Conservation (phyloP, 2,329 filamentous ascomycete genomes). For the Blastomyces emzantsi region DNA sequence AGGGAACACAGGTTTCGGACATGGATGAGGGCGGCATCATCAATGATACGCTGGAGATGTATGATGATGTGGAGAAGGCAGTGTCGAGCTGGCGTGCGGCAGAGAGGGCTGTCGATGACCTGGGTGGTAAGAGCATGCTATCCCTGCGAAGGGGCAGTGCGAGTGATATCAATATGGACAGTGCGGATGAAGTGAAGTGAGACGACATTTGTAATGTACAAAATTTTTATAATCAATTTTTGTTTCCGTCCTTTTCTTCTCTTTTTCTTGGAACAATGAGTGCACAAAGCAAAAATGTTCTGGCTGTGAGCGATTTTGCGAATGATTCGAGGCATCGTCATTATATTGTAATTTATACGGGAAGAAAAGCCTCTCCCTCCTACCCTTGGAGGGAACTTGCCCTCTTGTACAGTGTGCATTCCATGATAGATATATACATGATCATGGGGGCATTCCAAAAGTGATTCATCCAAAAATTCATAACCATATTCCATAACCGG, state of each 20-base stretch:
- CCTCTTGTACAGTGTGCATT: too few species aligned
- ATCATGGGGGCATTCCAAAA: not conserved
- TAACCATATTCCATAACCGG: not conserved
- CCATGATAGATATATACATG: not conserved
- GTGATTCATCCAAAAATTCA: not conserved
- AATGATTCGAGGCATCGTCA: too few species aligned
- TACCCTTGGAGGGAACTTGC: not conserved
- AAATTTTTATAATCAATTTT: not conserved
- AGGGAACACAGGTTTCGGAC: constrained; percentile 49
- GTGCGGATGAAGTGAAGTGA: constrained; percentile 9
- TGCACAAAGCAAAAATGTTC: not conserved
- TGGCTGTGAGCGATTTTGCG: not conserved
- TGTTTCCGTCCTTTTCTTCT: not conserved
- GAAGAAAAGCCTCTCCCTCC: not conserved
- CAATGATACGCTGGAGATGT: constrained; percentile 82
- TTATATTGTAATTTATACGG: not conserved
- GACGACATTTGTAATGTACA: constrained; percentile 3
- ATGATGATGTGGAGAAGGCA: constrained; percentile 71
- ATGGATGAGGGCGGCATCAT: constrained; percentile 75
- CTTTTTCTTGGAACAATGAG: not conserved
- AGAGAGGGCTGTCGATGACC: constrained; percentile 41
- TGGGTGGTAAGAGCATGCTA: constrained; percentile 30
- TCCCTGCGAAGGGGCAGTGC: constrained; percentile 30
- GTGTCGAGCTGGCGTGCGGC: constrained; percentile 67
- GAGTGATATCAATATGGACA: constrained; percentile 30